Percentiles rank a stretch among this genome's conserved stretches.
Conservation (phyloP, 805 yeast genomes). For the Wickerhamiella sorbophila region DNA sequence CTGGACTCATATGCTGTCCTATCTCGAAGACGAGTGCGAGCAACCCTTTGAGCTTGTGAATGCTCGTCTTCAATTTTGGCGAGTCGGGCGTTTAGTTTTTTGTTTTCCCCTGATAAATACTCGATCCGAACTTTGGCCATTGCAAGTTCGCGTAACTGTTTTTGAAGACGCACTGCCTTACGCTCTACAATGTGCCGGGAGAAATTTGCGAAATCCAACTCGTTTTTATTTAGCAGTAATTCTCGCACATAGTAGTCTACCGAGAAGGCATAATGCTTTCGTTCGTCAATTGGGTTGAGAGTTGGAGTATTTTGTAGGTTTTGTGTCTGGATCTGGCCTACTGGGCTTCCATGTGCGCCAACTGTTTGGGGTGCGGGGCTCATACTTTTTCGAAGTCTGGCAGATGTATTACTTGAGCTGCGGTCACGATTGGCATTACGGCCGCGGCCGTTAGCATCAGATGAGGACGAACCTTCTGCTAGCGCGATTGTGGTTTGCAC, state of each 20-base stretch:
- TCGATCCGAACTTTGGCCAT: constrained; percentile 23
- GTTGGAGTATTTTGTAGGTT: neutral
- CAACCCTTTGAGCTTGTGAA: constrained; percentile 22
- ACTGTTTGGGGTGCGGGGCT: neutral
- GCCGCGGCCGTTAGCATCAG: neutral
- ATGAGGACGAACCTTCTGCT: neutral
- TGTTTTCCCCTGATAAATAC: constrained; percentile 20
- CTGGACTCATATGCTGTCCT: constrained; percentile 26
- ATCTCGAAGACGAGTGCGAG: constrained; percentile 23
- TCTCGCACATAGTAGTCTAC: constrained; percentile 44
- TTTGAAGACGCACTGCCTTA: constrained; percentile 24
- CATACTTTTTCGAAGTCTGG: neutral
- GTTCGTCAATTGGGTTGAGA: neutral
- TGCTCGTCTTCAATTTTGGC: constrained; percentile 20
- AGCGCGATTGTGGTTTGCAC: neutral
- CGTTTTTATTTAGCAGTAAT: constrained; percentile 41
- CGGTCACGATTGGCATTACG: neutral
- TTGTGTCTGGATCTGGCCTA: neutral
- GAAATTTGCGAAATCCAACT: constrained; percentile 44
- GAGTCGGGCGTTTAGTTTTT: constrained; percentile 19
- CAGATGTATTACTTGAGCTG: neutral
- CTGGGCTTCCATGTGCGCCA: neutral
- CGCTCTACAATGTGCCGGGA: constrained; percentile 34
- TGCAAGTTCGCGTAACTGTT: constrained; percentile 20
- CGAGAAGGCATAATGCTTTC: neutral